phyloP scores from a whole-genome alignment of 192 early-diverging fungal genomes.

The Coemansia sp. region DNA sequence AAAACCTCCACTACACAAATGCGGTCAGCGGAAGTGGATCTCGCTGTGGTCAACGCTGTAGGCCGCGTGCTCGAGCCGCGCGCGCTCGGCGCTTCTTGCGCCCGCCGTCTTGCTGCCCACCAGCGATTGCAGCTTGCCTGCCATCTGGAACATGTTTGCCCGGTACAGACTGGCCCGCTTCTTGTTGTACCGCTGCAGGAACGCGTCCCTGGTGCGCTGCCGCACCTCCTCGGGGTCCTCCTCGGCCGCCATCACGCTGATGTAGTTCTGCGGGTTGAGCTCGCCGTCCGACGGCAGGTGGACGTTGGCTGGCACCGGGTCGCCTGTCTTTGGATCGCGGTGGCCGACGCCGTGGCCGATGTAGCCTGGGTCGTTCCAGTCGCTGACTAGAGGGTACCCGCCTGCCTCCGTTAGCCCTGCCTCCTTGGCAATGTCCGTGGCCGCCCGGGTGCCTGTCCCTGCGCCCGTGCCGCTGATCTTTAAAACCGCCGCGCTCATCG shows the following conservation, averaged over 20 bases:
- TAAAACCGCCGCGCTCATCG: slow-evolving; percentile 12
- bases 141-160: slow-evolving; percentile 24
- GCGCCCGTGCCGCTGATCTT: slow-evolving; percentile 43
- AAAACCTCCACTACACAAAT: neutral
- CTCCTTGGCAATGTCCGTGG: slow-evolving; percentile 45
- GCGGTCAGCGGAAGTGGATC: slow-evolving; percentile 35
- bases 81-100: slow-evolving; percentile 29
- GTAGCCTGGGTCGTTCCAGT: slow-evolving; percentile 43
- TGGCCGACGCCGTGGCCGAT: slow-evolving; percentile 47
- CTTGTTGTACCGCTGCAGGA: slow-evolving; percentile 25
- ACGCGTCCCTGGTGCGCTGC: slow-evolving; percentile 30
- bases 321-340: slow-evolving; percentile 47
- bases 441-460: slow-evolving; percentile 37
- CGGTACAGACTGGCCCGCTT: slow-evolving; percentile 41
- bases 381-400: slow-evolving; percentile 37
- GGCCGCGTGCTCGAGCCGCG: slow-evolving; percentile 33
- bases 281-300: slow-evolving; percentile 43
- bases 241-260: slow-evolving; percentile 11
- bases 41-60: slow-evolving; percentile 47
- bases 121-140: slow-evolving; percentile 27
- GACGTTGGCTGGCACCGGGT: slow-evolving; percentile 29
- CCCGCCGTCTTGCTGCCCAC: slow-evolving; percentile 18
- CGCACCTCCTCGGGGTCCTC: slow-evolving; percentile 32
- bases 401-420: slow-evolving; percentile 31
- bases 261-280: slow-evolving; percentile 49